Conservation (phyloP, 2,329 filamentous ascomycete genomes). For the Akanthomyces muscarius region DNA sequence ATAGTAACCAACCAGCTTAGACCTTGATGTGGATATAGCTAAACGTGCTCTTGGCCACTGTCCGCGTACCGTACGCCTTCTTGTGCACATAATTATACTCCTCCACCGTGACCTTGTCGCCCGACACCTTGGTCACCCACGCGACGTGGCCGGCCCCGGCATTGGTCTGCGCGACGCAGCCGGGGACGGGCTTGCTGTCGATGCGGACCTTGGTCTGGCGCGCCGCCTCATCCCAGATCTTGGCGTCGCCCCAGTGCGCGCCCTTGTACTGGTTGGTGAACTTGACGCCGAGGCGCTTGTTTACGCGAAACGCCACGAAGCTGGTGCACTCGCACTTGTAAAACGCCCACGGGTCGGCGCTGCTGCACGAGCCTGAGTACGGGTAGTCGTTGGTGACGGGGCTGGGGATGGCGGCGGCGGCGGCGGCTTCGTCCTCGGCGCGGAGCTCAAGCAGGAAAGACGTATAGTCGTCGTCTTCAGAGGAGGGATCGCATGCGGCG, state of each 20-base stretch:
- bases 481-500: neutral
- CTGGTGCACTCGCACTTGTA: constrained; percentile 23
- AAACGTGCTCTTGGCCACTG: constrained; percentile 20
- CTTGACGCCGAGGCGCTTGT: constrained; percentile 21
- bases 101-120: constrained; percentile 21
- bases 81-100: constrained; percentile 21
- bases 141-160: constrained; percentile 20
- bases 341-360: constrained; percentile 21
- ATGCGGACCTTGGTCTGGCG: constrained; percentile 16
- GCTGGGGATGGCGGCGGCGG: constrained; percentile 16
- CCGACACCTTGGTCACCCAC: constrained; percentile 20
- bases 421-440: neutral
- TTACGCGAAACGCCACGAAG: constrained; percentile 24
- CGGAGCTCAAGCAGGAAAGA: neutral
- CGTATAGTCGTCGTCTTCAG: neutral
- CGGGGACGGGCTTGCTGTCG: constrained; percentile 19
- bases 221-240: constrained; percentile 22
- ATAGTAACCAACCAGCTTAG: neutral
- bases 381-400: constrained; percentile 22
- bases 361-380: constrained; percentile 21
- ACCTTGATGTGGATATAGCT: constrained; percentile 23
- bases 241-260: constrained; percentile 22
- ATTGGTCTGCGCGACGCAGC: constrained; percentile 20
- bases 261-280: constrained; percentile 23
- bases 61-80: constrained; percentile 20